Evolutionary conservation across 2,329 filamentous ascomycete species (phyloP).

Genomic region (Hymenoscyphus fraxineus): DNA sequence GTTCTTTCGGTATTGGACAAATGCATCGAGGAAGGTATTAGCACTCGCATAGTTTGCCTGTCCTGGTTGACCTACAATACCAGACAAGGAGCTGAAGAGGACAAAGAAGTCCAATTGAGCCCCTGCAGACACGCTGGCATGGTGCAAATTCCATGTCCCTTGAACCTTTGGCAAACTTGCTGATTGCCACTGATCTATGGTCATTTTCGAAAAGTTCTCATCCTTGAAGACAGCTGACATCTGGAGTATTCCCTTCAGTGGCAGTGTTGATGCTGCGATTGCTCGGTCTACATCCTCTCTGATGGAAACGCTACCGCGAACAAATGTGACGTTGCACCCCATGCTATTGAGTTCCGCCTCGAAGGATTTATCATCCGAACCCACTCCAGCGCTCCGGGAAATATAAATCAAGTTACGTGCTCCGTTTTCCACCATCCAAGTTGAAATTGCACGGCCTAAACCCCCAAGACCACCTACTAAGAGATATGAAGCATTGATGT

Average conservation of each 20-base stretch:
- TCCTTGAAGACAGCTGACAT: conserved; percentile 30
- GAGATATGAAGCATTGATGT: conserved; percentile 33
- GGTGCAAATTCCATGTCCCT: conserved; percentile 14
- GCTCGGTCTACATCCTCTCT: conserved; percentile 11
- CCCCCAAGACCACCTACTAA: conserved; percentile 40
- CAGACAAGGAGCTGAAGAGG: conserved; percentile 10
- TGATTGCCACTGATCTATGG: conserved; percentile 6
- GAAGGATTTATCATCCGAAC: conserved; percentile 8
- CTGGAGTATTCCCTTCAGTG: conserved; percentile 24
- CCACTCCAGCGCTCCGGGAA: conserved; percentile 17
- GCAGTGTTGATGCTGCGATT: not conserved
- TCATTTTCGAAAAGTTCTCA: conserved; percentile 7
- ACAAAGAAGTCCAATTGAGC: conserved; percentile 3
- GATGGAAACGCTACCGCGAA: not conserved
- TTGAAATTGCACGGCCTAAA: conserved; percentile 35
- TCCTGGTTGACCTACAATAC: conserved; percentile 6
- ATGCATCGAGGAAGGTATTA: conserved; percentile 13
- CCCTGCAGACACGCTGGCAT: not conserved
- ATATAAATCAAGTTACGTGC: conserved; percentile 25
- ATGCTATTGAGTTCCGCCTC: conserved; percentile 3
- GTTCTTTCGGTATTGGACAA: conserved; percentile 6
- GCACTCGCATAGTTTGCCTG: conserved; percentile 11
- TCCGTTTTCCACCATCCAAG: conserved; percentile 37
- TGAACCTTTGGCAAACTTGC: conserved; percentile 8
- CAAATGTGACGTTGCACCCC: not conserved